Evolutionary conservation across 2,329 filamentous ascomycete species (phyloP), one percentile per base, ranked within the genome.

Genomic region (Berkeleyomyces basicola): DNA sequence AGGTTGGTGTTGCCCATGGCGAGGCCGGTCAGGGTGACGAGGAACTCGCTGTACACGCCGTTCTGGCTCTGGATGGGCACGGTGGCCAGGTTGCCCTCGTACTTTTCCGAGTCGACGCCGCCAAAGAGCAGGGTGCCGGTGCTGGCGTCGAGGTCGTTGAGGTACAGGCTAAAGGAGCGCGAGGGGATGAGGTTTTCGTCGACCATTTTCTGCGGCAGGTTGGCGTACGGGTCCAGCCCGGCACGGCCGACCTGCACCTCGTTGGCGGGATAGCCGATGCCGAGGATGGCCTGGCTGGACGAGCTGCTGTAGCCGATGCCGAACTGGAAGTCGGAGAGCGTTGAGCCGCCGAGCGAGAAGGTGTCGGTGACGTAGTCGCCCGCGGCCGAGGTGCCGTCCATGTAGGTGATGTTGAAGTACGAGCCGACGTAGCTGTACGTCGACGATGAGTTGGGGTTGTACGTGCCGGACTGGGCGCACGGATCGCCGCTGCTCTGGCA

Each of bases 321-420:
- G 68, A 91, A 88, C 68, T 90, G 85, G 62, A 90, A 74, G 63
- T 75, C 72, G 3, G 76, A 66, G 40, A 90, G 67, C 1, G 72
- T 78, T 39, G 77, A 71, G 31, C 74, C 75, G 10, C 80, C 83
- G 61, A 90, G 76, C 3, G 73, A 75, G 63, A 95, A 74, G 0
- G 79, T 86, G 70, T 96, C 91, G 3, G 81, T 84, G 2, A 83
- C 88, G 71, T 95, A 96, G 72, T 93, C 87, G 42, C 91, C 90
- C 1, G 75, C 71, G 0, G 90, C 87, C 4, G 84, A 83, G 0
- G 87, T 87, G 55, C 88, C 88, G 72, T 96, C 90, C 47, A 87
- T 86, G 67, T 96, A 96, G 1, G 84, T 84, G 66, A 96, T 95
- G 74, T 92, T 91, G 76, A 96, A 96, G 65, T 83, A 78, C 69